Percentiles rank a stretch among this genome's conserved stretches.
phyloP scores from a whole-genome alignment of 2,329 filamentous ascomycete genomes.

The Penicillium sp. region DNA sequence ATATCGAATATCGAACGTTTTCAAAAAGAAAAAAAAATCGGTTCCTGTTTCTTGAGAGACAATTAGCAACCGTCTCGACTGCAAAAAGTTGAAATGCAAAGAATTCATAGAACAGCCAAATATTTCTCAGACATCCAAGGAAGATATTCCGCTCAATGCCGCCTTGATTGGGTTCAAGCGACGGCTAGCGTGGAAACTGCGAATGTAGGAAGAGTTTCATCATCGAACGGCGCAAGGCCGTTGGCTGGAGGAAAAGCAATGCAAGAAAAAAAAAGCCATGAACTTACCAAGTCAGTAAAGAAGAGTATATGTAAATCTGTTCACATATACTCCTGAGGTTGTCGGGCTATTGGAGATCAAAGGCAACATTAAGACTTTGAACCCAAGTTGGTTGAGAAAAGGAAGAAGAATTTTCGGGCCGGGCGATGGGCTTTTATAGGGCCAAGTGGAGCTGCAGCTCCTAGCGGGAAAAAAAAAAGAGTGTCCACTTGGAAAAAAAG shows the following conservation, averaged over 20 bases:
- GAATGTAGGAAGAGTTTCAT: conserved; percentile 40
- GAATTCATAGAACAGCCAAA: conserved; percentile 17
- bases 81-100: conserved; percentile 4
- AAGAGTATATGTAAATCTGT: background rate
- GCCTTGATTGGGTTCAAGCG: conserved; percentile 31
- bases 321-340: background rate
- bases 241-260: conserved; percentile 13
- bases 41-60: conserved; percentile 15
- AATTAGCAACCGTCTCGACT: conserved; percentile 16
- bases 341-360: background rate
- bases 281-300: conserved; percentile 21
- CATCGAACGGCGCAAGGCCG: conserved; percentile 25
- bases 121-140: conserved; percentile 34
- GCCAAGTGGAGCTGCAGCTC: conserved; percentile 27
- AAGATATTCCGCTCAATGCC: conserved; percentile 32
- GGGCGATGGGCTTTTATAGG: conserved; percentile 25
- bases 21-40: background rate
- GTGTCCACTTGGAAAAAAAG: conserved; percentile 3
- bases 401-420: conserved; percentile 22
- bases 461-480: conserved; percentile 20
- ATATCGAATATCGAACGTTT: background rate
- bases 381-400: conserved; percentile 8
- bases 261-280: conserved; percentile 5
- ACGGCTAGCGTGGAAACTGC: conserved; percentile 36
- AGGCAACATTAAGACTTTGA: conserved; percentile 9